A percentile compares a stretch with the other conserved stretches of the same genome.
phyloP scores from a whole-genome alignment of 768 basidiomycete species.

The Hortiboletus flavorubellus region DNA sequence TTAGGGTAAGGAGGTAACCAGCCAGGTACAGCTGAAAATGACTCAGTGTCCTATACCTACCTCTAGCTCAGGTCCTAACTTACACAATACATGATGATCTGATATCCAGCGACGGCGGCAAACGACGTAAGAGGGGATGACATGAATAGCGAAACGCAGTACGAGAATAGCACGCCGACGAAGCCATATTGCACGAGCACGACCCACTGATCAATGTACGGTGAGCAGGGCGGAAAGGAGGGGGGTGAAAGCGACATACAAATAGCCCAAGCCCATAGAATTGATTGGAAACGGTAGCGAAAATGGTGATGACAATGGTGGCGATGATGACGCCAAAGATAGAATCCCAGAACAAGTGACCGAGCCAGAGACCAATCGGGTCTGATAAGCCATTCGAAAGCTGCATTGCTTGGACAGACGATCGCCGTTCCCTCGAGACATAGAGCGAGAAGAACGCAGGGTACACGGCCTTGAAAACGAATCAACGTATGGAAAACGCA shows the following conservation, averaged over 20 bases:
- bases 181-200: slow-evolving; percentile 68
- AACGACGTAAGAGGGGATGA: slow-evolving; percentile 71
- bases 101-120: slow-evolving; percentile 68
- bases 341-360: slow-evolving; percentile 73
- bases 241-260: slow-evolving; percentile 37
- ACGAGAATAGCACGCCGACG: slow-evolving; percentile 64
- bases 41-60: not conserved
- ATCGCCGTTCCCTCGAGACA: slow-evolving; percentile 67
- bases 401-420: slow-evolving; percentile 77
- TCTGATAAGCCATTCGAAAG: slow-evolving; percentile 71
- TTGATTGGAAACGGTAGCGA: slow-evolving; percentile 52
- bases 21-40: slow-evolving; percentile 54
- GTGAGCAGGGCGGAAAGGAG: slow-evolving; percentile 1
- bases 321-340: slow-evolving; percentile 55
- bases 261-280: slow-evolving; percentile 67
- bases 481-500: not conserved
- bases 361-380: slow-evolving; percentile 71
- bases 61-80: slow-evolving; percentile 24
- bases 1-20: slow-evolving; percentile 67
- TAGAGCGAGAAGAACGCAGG: slow-evolving; percentile 83
- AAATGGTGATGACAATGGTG: slow-evolving; percentile 62
- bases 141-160: slow-evolving; percentile 58
- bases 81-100: slow-evolving; percentile 69
- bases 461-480: slow-evolving; percentile 52
- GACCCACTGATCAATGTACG: slow-evolving; percentile 51